Evolutionary conservation across 2,329 filamentous ascomycete species (phyloP).

Genomic region (Aspergillus terreus): DNA sequence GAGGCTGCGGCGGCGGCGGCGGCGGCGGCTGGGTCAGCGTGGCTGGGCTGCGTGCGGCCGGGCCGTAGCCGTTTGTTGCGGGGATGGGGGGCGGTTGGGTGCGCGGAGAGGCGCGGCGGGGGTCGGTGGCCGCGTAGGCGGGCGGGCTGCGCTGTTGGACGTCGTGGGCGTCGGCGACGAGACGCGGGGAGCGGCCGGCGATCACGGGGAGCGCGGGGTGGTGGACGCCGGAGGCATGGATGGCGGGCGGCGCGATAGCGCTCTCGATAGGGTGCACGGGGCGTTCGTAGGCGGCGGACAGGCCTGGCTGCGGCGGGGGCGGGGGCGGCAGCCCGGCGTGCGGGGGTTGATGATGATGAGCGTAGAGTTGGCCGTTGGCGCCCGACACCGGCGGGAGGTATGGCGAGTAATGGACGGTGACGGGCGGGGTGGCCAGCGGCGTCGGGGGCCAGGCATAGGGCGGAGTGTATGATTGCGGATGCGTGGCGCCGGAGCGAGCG

Average conservation of each 20-base stretch:
- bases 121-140: slow-evolving; percentile 30
- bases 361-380: slow-evolving; percentile 28
- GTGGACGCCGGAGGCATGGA: slow-evolving; percentile 18
- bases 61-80: slow-evolving; percentile 18
- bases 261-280: slow-evolving; percentile 29
- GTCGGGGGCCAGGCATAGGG: slow-evolving; percentile 44
- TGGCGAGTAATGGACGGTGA: slow-evolving; percentile 32
- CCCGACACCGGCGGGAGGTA: slow-evolving; percentile 36
- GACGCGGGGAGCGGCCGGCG: slow-evolving; percentile 25
- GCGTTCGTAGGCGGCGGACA: slow-evolving; percentile 33
- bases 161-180: slow-evolving; percentile 23
- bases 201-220: slow-evolving; percentile 18
- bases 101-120: slow-evolving; percentile 34
- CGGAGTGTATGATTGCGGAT: slow-evolving; percentile 38
- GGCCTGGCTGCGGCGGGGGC: slow-evolving; percentile 23
- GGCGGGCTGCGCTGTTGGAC: slow-evolving; percentile 27
- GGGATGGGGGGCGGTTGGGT: slow-evolving; percentile 21
- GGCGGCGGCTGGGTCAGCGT: slow-evolving; percentile 23
- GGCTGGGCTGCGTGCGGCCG: slow-evolving; percentile 23
- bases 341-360: slow-evolving; percentile 26
- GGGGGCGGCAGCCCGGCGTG: slow-evolving; percentile 13
- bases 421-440: slow-evolving; percentile 42
- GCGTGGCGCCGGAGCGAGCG: slow-evolving; percentile 40
- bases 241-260: slow-evolving; percentile 21
- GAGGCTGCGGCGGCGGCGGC: slow-evolving; percentile 16